Conservation (phyloP, 2,329 filamentous ascomycete genomes). For the Verticillium dahliae region DNA sequence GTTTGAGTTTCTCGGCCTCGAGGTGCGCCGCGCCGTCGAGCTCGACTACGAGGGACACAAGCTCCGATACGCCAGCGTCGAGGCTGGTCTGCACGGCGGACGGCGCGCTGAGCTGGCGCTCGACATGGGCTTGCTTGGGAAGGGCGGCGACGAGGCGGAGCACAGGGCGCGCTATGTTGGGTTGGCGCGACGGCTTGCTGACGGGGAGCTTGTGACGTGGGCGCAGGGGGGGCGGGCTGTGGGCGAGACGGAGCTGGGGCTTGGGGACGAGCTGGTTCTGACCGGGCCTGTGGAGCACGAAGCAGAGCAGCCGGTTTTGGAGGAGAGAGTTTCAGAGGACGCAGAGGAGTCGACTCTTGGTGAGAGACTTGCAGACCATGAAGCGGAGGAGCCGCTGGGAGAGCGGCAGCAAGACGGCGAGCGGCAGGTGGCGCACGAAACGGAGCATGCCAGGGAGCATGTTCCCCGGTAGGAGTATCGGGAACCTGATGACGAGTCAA, state of each 20-base stretch:
- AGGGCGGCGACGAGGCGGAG: not conserved
- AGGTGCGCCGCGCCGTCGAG: slow-evolving; percentile 41
- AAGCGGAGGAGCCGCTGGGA: not conserved
- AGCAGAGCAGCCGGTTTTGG: not conserved
- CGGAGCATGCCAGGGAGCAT: not conserved
- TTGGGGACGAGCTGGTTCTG: not conserved
- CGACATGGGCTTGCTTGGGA: slow-evolving; percentile 18
- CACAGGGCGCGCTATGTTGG: not conserved
- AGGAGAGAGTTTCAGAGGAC: not conserved
- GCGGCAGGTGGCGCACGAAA: not conserved
- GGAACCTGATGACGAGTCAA: not conserved
- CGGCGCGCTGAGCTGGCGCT: slow-evolving; percentile 44
- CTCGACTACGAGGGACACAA: slow-evolving; percentile 35
- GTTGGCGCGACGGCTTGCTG: not conserved
- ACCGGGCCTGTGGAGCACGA: not conserved
- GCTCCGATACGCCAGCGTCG: slow-evolving; percentile 44
- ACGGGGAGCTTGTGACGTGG: not conserved
- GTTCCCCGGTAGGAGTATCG: not conserved
- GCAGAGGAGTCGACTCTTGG: not conserved
- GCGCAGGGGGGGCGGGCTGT: not conserved
- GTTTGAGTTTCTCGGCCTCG: slow-evolving; percentile 39
- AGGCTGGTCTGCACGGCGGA: slow-evolving; percentile 44
- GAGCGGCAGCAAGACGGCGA: not conserved
- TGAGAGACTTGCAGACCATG: not conserved
- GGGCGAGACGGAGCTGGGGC: not conserved